Percentiles rank a stretch among this genome's conserved stretches.
phyloP scores from a whole-genome alignment of 2,329 filamentous ascomycete genomes.

The Talaromyces sp. region DNA sequence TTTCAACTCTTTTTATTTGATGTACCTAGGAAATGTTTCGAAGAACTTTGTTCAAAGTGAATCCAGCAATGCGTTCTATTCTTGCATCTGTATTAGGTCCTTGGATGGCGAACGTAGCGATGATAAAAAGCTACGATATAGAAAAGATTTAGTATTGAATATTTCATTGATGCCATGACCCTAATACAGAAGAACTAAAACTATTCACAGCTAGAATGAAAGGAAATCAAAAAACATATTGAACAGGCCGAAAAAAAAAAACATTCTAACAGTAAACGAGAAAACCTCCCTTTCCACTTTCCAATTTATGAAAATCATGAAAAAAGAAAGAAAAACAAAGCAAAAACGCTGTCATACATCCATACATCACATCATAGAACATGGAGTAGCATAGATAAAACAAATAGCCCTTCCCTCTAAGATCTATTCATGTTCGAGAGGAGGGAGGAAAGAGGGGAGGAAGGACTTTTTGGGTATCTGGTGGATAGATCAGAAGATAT shows the following conservation, averaged over 20 bases:
- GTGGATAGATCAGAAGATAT: background rate
- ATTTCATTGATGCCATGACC: background rate
- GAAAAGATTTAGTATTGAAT: background rate
- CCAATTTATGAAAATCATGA: slow-evolving; percentile 9
- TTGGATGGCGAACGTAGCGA: background rate
- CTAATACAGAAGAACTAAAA: background rate
- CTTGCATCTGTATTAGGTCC: background rate
- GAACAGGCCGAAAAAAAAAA: slow-evolving; percentile 19
- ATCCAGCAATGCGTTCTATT: background rate
- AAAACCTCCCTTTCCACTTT: slow-evolving; percentile 16
- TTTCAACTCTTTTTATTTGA: slow-evolving; percentile 6
- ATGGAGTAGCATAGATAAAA: slow-evolving; percentile 8
- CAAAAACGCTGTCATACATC: slow-evolving; percentile 18
- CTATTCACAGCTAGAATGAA: slow-evolving; percentile 17
- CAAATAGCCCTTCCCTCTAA: slow-evolving; percentile 7
- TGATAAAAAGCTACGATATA: background rate
- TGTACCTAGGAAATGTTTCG: background rate
- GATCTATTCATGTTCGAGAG: slow-evolving; percentile 8
- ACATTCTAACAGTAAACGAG: slow-evolving; percentile 24
- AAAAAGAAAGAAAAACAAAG: slow-evolving; percentile 16
- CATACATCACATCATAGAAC: slow-evolving; percentile 16
- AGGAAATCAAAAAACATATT: slow-evolving; percentile 12
- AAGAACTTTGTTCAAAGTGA: background rate
- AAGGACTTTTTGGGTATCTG: slow-evolving; percentile 11
- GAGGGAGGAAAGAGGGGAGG: background rate